phyloP scores from a whole-genome alignment of 495 filamentous ascomycete genomes.

The Trichoderma reesei region DNA sequence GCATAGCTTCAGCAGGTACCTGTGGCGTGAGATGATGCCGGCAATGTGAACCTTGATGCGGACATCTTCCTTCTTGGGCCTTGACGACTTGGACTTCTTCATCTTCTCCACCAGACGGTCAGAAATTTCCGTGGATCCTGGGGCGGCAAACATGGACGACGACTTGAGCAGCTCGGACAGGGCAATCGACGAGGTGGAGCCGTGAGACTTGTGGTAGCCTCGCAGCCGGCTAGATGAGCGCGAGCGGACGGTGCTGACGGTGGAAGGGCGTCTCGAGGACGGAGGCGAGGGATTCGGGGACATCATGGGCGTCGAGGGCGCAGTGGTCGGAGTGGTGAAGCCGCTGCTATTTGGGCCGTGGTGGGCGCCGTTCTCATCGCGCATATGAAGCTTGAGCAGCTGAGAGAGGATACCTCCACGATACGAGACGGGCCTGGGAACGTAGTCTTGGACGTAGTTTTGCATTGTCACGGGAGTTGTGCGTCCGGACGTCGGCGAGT shows the following conservation, averaged over 20 bases:
- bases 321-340: slow-evolving; percentile 22
- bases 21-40: slow-evolving; percentile 70
- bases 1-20: slow-evolving; percentile 77
- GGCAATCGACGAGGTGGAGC: slow-evolving; percentile 33
- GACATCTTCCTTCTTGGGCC: slow-evolving; percentile 30
- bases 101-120: slow-evolving; percentile 26
- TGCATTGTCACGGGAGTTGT: slow-evolving; percentile 25
- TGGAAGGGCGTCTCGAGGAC: slow-evolving; percentile 47
- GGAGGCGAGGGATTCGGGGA: slow-evolving; percentile 46
- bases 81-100: slow-evolving; percentile 18
- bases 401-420: slow-evolving; percentile 68
- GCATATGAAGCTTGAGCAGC: slow-evolving; percentile 63
- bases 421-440: slow-evolving; percentile 59
- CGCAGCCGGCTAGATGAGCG: slow-evolving; percentile 4
- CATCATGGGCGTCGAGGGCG: slow-evolving; percentile 20
- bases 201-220: slow-evolving; percentile 3
- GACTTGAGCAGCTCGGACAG: slow-evolving; percentile 48
- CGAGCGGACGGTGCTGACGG: slow-evolving; percentile 31
- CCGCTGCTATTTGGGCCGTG: slow-evolving; percentile 20
- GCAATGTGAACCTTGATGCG: slow-evolving; percentile 83
- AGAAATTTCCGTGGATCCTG: slow-evolving; percentile 19
- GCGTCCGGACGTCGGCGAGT: slow-evolving; percentile 11
- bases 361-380: slow-evolving; percentile 19
- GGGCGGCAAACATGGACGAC: slow-evolving; percentile 36
- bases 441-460: slow-evolving; percentile 45